Base-by-base conservation (phyloP, 129 eudicot genomes). In the Centella asiatica region DNA sequence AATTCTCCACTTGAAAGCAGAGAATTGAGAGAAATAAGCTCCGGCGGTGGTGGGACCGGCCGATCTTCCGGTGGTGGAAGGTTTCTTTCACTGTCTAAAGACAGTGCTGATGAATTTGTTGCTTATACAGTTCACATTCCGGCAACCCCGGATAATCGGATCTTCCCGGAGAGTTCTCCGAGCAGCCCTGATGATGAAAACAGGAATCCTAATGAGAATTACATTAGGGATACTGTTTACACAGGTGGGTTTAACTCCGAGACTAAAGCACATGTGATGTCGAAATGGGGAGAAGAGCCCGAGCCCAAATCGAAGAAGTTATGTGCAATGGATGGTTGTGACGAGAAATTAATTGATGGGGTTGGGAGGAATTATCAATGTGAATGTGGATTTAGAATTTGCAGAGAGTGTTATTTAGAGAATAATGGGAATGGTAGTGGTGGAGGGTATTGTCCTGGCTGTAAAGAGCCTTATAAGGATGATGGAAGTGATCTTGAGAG, bases 61-160 rank as follows among this genome's bases (percentile, higher is more conserved):
- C 44, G 76, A 18, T 65, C 57, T 55, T 51, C 64, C n/a, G 76
- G 72, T 57, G 78, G 68, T 48, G 85, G 85, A 60, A 69, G 82
- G 66, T 80, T 65, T 60, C 80, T 81, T 44, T 76, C 96, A 2
- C 37, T 82, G 60, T 80, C 88, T 3, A 79, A 79, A 67, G 92
- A 84, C 18, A 78, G 83, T 20, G 71, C 56, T 1, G 87, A 79
- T 2, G 96, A 93, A 39, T 93, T 73, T 52, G 96, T 93, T 1
- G 81, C 87, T 0, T 93, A 93, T 59, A 93, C 99, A 4, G 96
- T 93, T 44, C 99, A 93, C 2, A 93, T 93, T 49, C 96, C 99
- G 2, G 79, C 95, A 4, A 93, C 96, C 1, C 99, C 99, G 0
- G 99, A 93, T 17, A 76, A 82, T 42, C 81, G 71, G 1, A 60